Base-by-base conservation (phyloP, 2,329 filamentous ascomycete genomes). In the Leptographium lundbergii region DNA sequence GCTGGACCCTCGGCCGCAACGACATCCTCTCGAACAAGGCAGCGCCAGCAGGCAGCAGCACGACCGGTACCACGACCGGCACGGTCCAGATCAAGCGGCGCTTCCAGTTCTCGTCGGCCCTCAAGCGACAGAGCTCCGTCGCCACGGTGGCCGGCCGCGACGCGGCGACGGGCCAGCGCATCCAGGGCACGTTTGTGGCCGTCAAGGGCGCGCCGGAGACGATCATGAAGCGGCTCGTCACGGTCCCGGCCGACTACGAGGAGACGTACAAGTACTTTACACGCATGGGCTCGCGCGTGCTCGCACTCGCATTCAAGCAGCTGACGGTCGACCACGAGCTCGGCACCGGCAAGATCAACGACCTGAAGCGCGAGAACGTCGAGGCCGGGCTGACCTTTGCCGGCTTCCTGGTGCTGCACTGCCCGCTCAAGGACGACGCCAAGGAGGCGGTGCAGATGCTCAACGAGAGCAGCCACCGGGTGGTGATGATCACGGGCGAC, bases 251-350 rank as follows among this genome's bases (percentile, higher is more conserved):
- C 1, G 84, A 95, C 69, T 99, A 99, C 68, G 94, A 99, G 70
- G 94, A 97, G 74, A 99, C 94, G 0, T 99, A 85, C 81, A 99
- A 97, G 73, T 90, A 96, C 75, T 99, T 97, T 69, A 97, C 92
- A 58, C 85, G 94, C 63, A 95, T 95, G 66, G 94, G 94, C 66
- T 95, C 91, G 51, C 88, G 94, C 76, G 94, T 99, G 17, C 81
- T 99, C 45, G 90, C 92, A 54, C 81, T 99, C 50, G 94, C 88
- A 45, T 97, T 95, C 77, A 96, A 96, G 77, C 91, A 91, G 69
- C 80, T 99, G 17, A 87, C 90, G 2, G 77, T 80, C 3, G 90
- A 95, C 51, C 80, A 83, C 45, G 94, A 99, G 69, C 80, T 96
- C 62, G 87, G 90, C 51, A 82, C 89, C 65, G 81, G 82, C 70